These are phyloP conservation scores for Cadophora malorum DNA, from an alignment of 2,329 filamentous ascomycete genomes.

Conservation along the genomic window DNA sequence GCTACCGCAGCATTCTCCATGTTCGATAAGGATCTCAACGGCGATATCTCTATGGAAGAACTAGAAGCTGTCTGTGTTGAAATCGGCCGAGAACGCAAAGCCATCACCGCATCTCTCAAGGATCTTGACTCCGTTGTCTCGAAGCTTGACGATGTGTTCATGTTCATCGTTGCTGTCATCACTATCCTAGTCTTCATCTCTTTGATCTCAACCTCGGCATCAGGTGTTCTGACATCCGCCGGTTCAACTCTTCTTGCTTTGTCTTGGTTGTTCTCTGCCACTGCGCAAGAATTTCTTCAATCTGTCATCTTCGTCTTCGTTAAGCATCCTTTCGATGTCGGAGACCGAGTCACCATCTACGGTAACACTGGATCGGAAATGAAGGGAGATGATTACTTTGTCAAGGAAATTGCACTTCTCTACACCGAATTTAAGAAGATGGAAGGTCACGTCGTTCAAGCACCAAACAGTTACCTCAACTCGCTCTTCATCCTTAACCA, in stretches of 20 bases:
- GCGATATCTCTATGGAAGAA: slow-evolving; percentile 95
- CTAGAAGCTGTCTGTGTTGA: slow-evolving; percentile 93
- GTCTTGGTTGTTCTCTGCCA: slow-evolving; percentile 91
- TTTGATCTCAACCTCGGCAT: slow-evolving; percentile 88
- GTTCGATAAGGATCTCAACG: slow-evolving; percentile 97
- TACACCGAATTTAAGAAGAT: slow-evolving; percentile 99
- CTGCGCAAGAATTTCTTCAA: slow-evolving; percentile 92
- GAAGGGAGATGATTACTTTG: slow-evolving; percentile 91
- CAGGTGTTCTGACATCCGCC: slow-evolving; percentile 86
- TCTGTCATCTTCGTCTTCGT: slow-evolving; percentile 95
- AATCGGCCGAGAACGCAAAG: slow-evolving; percentile 92
- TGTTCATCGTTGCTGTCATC: slow-evolving; percentile 84
- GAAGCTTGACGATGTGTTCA: slow-evolving; percentile 87
- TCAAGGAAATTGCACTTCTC: slow-evolving; percentile 89
- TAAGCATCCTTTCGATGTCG: slow-evolving; percentile 97
- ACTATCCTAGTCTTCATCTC: slow-evolving; percentile 86
- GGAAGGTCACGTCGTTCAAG: slow-evolving; percentile 95
- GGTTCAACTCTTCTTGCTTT: slow-evolving; percentile 87
- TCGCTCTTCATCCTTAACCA: slow-evolving; percentile 95
- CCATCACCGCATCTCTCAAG: slow-evolving; percentile 92
- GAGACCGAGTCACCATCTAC: slow-evolving; percentile 90
- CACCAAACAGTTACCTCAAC: slow-evolving; percentile 92
- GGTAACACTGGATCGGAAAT: slow-evolving; percentile 83
- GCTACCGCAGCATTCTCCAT: slow-evolving; percentile 87
- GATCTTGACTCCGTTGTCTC: slow-evolving; percentile 92